These are phyloP conservation scores for Ogataea salicorniae DNA, from an alignment of 805 yeast genomes.

Conservation along the genomic window DNA sequence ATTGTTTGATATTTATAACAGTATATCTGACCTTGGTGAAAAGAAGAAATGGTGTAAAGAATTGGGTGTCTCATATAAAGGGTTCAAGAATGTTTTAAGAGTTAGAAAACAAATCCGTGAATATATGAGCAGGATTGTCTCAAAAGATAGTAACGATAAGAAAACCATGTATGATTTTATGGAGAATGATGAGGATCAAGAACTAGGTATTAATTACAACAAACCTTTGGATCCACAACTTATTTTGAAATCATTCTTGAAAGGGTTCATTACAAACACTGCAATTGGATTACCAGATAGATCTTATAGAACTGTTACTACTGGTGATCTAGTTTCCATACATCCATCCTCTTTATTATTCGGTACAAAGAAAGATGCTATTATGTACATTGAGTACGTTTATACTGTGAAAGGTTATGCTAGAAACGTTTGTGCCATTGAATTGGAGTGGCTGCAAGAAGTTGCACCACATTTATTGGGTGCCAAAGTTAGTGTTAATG, in stretches of 20 bases:
- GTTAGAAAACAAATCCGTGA: constrained; percentile 71
- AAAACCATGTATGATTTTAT: constrained; percentile 25
- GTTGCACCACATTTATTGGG: constrained; percentile 64
- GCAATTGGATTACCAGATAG: constrained; percentile 96
- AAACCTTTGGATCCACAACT: constrained; percentile 45
- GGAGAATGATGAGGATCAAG: constrained; percentile 26
- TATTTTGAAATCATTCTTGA: constrained; percentile 71
- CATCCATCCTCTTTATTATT: constrained; percentile 90
- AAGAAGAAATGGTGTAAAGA: constrained; percentile 80
- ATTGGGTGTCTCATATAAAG: constrained; percentile 68
- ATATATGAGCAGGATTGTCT: constrained; percentile 51
- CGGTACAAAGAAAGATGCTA: constrained; percentile 76
- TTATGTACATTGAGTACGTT: constrained; percentile 93
- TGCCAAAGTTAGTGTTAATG: constrained; percentile 24
- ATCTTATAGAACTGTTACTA: constrained; percentile 77
- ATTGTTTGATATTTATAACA: constrained; percentile 51
- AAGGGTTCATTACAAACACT: constrained; percentile 81
- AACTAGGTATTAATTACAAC: constrained; percentile 7
- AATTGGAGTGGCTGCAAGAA: constrained; percentile 81
- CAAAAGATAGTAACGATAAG: constrained; percentile 29
- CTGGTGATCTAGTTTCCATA: constrained; percentile 79
- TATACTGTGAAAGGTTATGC: constrained; percentile 92
- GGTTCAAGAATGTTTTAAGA: constrained; percentile 69
- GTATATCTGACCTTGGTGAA: constrained; percentile 46
- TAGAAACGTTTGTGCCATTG: constrained; percentile 76